Base-by-base conservation (phyloP, 768 basidiomycete genomes). In the Agaricus subrufescens region DNA sequence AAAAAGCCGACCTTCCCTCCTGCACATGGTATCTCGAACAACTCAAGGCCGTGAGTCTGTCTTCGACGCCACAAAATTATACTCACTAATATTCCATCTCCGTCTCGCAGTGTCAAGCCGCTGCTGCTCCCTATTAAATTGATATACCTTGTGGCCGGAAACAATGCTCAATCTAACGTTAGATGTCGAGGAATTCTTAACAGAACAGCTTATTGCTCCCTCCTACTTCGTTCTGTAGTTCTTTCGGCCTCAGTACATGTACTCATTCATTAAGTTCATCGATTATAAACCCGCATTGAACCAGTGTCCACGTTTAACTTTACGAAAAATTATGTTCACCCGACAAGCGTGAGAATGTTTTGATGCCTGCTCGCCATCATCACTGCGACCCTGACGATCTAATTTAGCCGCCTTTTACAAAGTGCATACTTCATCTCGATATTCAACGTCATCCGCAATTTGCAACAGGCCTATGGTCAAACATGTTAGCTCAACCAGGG, bases 21-120 rank as follows among this genome's bases (percentile, higher is more conserved):
- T 95, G 93, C 74, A 75, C 83, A 15, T 95, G 86, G 83, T 94
- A 91, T 66, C 83, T 94, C 29, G 90, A 94, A 63, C 89, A 92
- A 65, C 80, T 93, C 49, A 94, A 94, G 72, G 87, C 88, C 52
- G 90, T 92, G 69, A 65, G 90, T 82, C 14, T 52, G 30, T 43
- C 47, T 51, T 23, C 39, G 31, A 12, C 19, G 0, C 9, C 9
- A 42, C 26, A 34, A 8, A 34, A 6, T 4, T 34, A 11, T 39
- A 23, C 23, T 45, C 19, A 42, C 38, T 34, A 62, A 56, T 59
- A 59, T 55, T 19, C 19, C 40, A 38, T 61, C 30, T 62, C 3
- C 44, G 12, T 54, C 46, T 38, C 12, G 5, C 39, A 90, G 87
- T 91, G 88, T 73, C 87, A 90, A 71, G 83, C 85, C 57, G 86